phyloP scores from a whole-genome alignment of 208 protist species.

The Naegleria gruberi region DNA sequence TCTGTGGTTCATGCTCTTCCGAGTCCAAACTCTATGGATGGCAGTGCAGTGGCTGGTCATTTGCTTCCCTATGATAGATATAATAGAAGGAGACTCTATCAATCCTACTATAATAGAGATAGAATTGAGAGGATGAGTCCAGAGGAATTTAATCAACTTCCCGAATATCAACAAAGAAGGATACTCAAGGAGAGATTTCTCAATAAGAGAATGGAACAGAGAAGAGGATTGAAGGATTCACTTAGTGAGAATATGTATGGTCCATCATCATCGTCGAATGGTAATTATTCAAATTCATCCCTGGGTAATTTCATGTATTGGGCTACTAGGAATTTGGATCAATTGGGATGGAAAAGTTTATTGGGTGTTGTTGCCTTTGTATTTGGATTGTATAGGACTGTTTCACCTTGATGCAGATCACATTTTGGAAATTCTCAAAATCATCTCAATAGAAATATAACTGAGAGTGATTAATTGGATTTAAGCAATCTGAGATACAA shows the following conservation, averaged over 20 bases:
- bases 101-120: not conserved
- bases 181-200: slow-evolving; percentile 21
- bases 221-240: not conserved
- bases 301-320: not conserved
- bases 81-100: not conserved
- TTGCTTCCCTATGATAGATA: not conserved
- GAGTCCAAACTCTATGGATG: not conserved
- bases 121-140: not conserved
- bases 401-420: not conserved
- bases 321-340: not conserved
- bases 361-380: not conserved
- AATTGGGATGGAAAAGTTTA: slow-evolving; percentile 11
- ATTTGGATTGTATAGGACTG: not conserved
- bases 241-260: not conserved
- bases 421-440: no score
- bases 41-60: not conserved
- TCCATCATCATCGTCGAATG: no score
- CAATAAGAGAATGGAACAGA: not conserved
- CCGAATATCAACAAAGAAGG: slow-evolving; percentile 20
- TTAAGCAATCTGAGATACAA: no score
- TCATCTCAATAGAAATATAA: no score
- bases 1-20: slow-evolving; percentile 17
- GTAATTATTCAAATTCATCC: not conserved
- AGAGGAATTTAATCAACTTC: slow-evolving; percentile 25
- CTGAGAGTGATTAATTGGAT: no score